Base-by-base conservation (phyloP, 2,329 filamentous ascomycete species). In the Cordyceps farinosa region DNA sequence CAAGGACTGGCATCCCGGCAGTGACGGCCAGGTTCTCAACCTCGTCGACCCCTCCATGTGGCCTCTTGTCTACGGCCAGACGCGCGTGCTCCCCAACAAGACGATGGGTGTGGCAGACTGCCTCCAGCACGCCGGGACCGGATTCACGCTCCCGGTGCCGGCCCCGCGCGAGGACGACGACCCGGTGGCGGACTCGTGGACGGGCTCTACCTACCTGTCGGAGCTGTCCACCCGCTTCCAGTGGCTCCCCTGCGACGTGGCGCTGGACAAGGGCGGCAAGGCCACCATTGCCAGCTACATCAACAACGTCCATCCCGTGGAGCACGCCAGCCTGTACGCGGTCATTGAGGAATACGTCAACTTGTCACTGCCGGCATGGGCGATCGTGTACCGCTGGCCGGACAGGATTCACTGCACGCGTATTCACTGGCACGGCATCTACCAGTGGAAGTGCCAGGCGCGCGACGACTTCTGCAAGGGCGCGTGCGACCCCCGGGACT, bases 11-110 rank as follows among this genome's bases (percentile, higher is more conserved):
- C 84, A 89, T 71, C 87, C 87, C 0, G 76, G 80, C 2, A 85
- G 82, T 0, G 75, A 85, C 38, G 72, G 76, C 0, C 80, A 79
- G 64, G 85, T 90, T 1, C 79, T 87, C 0, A 82, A 90, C 69
- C 74, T 90, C 1, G 79, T 90, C 5, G 82, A 90, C 66, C 86
- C 87, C 1, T 89, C 85, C 0, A 75, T 90, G 7, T 90, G 81
- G 66, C 86, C 87, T 0, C 71, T 90, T 0, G 70, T 84, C 1
- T 86, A 84, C 66, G 84, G 82, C 0, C 72, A 73, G 15, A 79
- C 78, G 2, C 75, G 76, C 3, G 67, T 75, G 17, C 51, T 76
- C 1, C 52, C 67, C 1, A 61, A 73, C 47, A 68, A 65, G 44
- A 65, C 66, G 2, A 71, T 77, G 48, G 75, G 78, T 3, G 67